Evolutionary conservation across 2,329 filamentous ascomycete genomes (phyloP), one percentile per base, ranked within the genome.

Genomic region (Pseudocercospora eumusae): DNA sequence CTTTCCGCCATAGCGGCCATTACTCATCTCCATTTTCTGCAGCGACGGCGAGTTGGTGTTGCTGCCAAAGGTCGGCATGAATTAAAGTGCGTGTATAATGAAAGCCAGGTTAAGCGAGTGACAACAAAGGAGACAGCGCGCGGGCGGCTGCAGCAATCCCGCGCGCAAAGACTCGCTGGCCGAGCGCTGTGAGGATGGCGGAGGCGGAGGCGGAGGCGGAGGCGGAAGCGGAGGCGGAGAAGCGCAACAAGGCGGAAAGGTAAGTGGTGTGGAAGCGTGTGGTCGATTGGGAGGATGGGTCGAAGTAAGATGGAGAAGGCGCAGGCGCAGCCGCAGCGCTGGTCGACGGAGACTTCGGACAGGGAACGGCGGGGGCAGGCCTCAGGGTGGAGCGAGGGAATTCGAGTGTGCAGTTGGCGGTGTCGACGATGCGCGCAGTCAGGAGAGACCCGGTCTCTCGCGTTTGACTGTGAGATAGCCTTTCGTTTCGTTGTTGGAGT

Each of bases 1-100:
- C 61, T 73, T 69, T 62, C 81, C 80, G 57, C 74, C 74, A 68
- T 77, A 75, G 52, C 69, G 66, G 49, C 54, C 57, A 57, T 57
- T 57, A 36, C 68, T 68, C 68, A 72, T 71, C 23, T 73, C 71
- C 71, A 73, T 73, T 63, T 72, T 73, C 62, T 67, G 68, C 60
- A 71, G 60, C 44, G 68, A 69, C 27, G 68, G 68, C 56, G 70
- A 70, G 20, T 58, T 62, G 53, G 60, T 31, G 52, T 56, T 66
- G 63, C 68, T 68, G 11, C 65, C 67, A 58, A 69, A 69, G 57
- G 66, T 65, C 60, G 70, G 69, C 70, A 73, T 72, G 65, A 59
- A 66, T 62, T 21, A 20, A 23, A 28, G 23, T 33, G 60, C 50
- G 59, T 25, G 44, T 42, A 52, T 49, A 49, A 57, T 40, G 36